Percentiles rank a stretch among this genome's conserved stretches.
Evolutionary conservation across 495 filamentous ascomycete genomes (phyloP).

Genomic region (Geopyxis carbonaria): DNA sequence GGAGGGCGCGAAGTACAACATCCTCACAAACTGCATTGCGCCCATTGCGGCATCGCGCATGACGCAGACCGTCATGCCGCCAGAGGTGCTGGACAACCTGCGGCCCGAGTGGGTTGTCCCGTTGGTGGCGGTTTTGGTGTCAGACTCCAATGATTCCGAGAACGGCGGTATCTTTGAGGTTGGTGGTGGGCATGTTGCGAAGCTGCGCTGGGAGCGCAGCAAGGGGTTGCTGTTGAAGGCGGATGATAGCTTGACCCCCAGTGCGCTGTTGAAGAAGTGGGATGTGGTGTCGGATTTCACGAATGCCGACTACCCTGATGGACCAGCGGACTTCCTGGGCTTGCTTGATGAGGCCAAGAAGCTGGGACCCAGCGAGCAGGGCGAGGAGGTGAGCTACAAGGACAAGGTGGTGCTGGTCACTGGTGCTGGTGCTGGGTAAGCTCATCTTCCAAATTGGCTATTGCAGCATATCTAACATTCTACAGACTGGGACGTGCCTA

Average conservation of each 20-base stretch:
- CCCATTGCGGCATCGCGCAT: slow-evolving; percentile 92
- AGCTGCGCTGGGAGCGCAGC: slow-evolving; percentile 88
- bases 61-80: slow-evolving; percentile 96
- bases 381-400: slow-evolving; percentile 69
- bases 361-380: slow-evolving; percentile 52
- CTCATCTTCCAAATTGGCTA: slow-evolving; percentile 14
- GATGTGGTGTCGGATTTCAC: slow-evolving; percentile 75
- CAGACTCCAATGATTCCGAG: slow-evolving; percentile 74
- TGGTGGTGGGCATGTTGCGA: slow-evolving; percentile 82
- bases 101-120: slow-evolving; percentile 96
- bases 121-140: slow-evolving; percentile 73
- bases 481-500: slow-evolving; percentile 92
- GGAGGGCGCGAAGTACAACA: slow-evolving; percentile 97
- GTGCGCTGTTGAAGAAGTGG: slow-evolving; percentile 80
- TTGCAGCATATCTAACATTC: slow-evolving; percentile 6
- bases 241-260: slow-evolving; percentile 72
- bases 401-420: slow-evolving; percentile 86
- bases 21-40: slow-evolving; percentile 86
- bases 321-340: slow-evolving; percentile 76
- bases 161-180: slow-evolving; percentile 84
- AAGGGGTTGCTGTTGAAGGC: slow-evolving; percentile 81
- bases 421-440: slow-evolving; percentile 77
- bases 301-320: slow-evolving; percentile 62
- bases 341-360: slow-evolving; percentile 76
- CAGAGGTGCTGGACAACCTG: slow-evolving; percentile 70